Percentiles rank a stretch among this genome's conserved stretches.
phyloP scores from a whole-genome alignment of 108 stramenopile genomes.

The Pseudonitzschia delicatissima region DNA sequence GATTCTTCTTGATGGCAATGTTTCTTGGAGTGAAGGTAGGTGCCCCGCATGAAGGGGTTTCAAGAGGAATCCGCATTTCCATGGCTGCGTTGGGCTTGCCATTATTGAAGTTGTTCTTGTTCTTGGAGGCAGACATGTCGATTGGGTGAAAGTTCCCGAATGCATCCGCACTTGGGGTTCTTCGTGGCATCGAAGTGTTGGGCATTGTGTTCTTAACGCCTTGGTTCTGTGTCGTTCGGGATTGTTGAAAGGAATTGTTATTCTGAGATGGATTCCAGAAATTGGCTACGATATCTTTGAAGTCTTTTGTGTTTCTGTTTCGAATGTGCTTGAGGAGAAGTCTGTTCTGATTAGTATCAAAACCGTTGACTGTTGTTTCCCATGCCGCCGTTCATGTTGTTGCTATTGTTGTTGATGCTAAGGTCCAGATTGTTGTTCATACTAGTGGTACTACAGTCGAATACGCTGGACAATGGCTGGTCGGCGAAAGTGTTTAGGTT shows the following conservation, averaged over 20 bases:
- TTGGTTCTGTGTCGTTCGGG: neutral
- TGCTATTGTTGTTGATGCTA: neutral
- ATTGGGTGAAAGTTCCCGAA: slow-evolving; percentile 6
- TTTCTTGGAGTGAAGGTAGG: neutral
- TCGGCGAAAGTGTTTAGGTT: neutral
- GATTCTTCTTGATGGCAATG: neutral
- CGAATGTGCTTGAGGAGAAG: neutral
- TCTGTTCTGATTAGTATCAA: neutral
- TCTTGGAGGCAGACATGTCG: neutral
- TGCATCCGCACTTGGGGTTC: neutral
- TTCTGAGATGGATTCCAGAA: neutral
- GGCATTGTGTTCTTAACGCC: neutral
- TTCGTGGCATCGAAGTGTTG: neutral
- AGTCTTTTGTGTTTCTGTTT: neutral
- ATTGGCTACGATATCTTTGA: neutral
- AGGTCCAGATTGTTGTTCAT: neutral
- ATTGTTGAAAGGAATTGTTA: neutral
- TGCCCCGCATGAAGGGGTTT: neutral
- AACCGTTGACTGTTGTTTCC: neutral
- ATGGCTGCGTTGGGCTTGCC: neutral
- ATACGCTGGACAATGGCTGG: neutral
- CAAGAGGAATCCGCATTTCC: neutral
- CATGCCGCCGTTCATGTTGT: neutral
- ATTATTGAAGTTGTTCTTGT: neutral
- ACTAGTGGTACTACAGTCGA: neutral